These are phyloP conservation scores for Vaccinium vitisidaea DNA, from an alignment of 148 eudicot species.

Conservation along the genomic window DNA sequence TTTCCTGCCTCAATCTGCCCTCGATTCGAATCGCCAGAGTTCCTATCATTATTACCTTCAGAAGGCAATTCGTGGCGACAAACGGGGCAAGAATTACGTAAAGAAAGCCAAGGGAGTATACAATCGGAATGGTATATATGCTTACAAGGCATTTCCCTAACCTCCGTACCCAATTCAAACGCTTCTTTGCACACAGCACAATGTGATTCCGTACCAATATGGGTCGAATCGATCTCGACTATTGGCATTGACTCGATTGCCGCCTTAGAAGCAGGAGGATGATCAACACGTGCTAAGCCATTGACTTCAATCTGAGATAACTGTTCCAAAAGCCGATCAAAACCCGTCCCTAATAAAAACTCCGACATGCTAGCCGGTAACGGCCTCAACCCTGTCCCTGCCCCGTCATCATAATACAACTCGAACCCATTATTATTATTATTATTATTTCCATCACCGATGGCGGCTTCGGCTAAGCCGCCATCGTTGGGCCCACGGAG, in stretches of 20 bases:
- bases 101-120: slow-evolving; percentile 32
- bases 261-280: slow-evolving; percentile 33
- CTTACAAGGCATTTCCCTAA: slow-evolving; percentile 32
- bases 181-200: slow-evolving; percentile 35
- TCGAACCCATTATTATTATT: slow-evolving; percentile 52
- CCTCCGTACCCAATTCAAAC: slow-evolving; percentile 24
- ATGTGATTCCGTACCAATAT: slow-evolving; percentile 14
- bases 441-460: neutral
- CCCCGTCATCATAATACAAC: slow-evolving; percentile 83
- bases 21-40: slow-evolving; percentile 22
- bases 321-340: slow-evolving; percentile 29
- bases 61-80: slow-evolving; percentile 31
- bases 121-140: slow-evolving; percentile 35
- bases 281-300: slow-evolving; percentile 20
- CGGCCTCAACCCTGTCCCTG: slow-evolving; percentile 75
- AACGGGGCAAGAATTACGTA: slow-evolving; percentile 34
- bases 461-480: slow-evolving; percentile 18
- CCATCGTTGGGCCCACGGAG: slow-evolving; percentile 59
- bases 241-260: slow-evolving; percentile 32
- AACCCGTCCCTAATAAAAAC: slow-evolving; percentile 27
- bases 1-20: slow-evolving; percentile 26
- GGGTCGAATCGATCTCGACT: slow-evolving; percentile 17
- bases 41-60: slow-evolving; percentile 9
- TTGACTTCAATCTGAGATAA: slow-evolving; percentile 26
- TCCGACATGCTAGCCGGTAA: slow-evolving; percentile 30